Evolutionary conservation across 164 flowering plant species (phyloP).

Genomic region (Macadamia tetraphylla): DNA sequence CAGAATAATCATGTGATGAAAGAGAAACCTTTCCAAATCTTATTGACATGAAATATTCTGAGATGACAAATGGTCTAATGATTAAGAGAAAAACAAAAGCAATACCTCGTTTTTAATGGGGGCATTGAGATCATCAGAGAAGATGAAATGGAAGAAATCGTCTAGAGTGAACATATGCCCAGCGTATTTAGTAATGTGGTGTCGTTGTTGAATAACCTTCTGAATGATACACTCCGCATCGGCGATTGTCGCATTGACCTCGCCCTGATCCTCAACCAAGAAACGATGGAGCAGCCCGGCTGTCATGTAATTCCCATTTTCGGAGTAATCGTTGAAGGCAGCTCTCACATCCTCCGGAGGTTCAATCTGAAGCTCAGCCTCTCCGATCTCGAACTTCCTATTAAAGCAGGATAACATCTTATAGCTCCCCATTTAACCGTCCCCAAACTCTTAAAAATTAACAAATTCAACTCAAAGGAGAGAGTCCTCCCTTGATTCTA

Average conservation of each 20-base stretch:
- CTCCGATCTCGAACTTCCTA: slow-evolving; percentile 60
- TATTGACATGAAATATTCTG: no score
- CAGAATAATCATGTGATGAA: no score
- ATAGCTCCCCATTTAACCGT: slow-evolving; percentile 39
- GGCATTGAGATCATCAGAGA: slow-evolving; percentile 60
- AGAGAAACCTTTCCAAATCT: no score
- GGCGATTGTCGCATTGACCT: slow-evolving; percentile 20
- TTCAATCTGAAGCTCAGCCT: slow-evolving; percentile 18
- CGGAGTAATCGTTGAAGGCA: slow-evolving; percentile 40
- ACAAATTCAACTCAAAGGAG: no score
- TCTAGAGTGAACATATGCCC: slow-evolving; percentile 38
- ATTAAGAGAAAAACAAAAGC: background rate
- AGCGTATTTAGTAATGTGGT: slow-evolving; percentile 21
- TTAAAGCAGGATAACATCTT: slow-evolving; percentile 67
- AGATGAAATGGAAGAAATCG: slow-evolving; percentile 63
- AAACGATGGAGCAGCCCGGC: slow-evolving; percentile 58
- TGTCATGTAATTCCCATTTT: slow-evolving; percentile 36
- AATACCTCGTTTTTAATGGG: slow-evolving; percentile 52
- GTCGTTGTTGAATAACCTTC: slow-evolving; percentile 30
- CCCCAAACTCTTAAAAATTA: background rate
- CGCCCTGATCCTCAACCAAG: slow-evolving; percentile 56
- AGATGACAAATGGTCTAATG: no score
- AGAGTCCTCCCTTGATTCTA: no score
- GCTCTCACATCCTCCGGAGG: slow-evolving; percentile 63
- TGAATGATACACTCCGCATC: slow-evolving; percentile 45